Evolutionary conservation across 2,329 filamentous ascomycete genomes (phyloP), one percentile per base, ranked within the genome.

Genomic region (Zymoseptoria tritici): DNA sequence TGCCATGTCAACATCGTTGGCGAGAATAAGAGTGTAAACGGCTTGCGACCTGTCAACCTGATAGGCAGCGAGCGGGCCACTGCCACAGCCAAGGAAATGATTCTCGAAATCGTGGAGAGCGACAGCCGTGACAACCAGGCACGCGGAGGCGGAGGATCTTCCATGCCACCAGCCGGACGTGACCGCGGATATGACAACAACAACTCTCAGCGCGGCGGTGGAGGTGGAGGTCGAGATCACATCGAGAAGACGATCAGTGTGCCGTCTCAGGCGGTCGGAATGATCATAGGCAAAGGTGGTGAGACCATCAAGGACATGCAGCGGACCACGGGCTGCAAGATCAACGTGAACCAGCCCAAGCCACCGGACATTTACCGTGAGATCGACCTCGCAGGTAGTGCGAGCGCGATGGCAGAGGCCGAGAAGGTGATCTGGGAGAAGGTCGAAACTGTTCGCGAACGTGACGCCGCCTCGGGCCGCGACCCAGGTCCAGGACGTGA

Each of bases 301-400:
- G 91, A 96, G 77, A 95, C 91, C 0, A 96, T 96, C 72, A 91
- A 92, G 65, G 90, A 96, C 67, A 95, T 96, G 87, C 91, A 96
- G 74, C 88, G 86, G 70, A 83, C 80, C 31, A 94, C 90, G 4
- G 89, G 90, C 52, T 96, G 92, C 82, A 96, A 96, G 78, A 96
- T 96, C 79, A 96, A 96, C 69, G 91, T 96, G 24, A 89, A 90
- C 31, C 89, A 90, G 69, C 87, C 90, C 7, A 87, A 86, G 42
- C 88, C 88, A 16, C 87, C 88, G 55, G 91, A 96, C 71, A 83
- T 86, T 60, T 87, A 94, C 73, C 86, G 91, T 70, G 89, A 95
- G 74, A 96, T 96, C 71, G 90, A 89, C 52, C 81, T 96, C 52
- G 88, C 94, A 64, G 92, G 91, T 63, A 84, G 83, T 46, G 83